Conservation (phyloP, 257 asterid genomes). For the Solanum gracilifrons region DNA sequence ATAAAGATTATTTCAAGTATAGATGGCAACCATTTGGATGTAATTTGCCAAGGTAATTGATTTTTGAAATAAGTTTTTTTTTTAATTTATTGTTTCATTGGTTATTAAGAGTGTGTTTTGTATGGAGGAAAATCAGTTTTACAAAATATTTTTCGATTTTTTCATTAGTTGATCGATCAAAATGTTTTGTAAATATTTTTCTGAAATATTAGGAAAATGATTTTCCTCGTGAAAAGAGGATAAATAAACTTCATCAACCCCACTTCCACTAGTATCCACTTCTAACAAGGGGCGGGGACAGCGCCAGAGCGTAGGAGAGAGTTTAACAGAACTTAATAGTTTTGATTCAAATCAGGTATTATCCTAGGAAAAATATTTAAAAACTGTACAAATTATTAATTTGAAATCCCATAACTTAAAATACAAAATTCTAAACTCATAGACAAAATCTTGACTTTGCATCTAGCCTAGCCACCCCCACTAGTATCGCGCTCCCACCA, state of each 20-base stretch:
- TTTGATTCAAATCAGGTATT: too few species aligned
- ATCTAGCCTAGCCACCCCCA: neutral
- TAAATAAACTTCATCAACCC: neutral
- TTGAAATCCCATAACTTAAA: too few species aligned
- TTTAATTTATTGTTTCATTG: neutral
- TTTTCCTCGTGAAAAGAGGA: neutral
- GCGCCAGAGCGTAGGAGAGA: neutral
- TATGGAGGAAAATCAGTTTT: neutral
- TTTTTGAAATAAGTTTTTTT: neutral
- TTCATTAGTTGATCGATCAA: neutral
- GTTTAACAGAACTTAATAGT: neutral
- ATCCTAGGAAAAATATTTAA: too few species aligned
- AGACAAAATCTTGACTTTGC: neutral
- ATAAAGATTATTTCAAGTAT: constrained; percentile 26
- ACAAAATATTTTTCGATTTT: neutral
- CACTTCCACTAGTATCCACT: neutral
- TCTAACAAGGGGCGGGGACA: neutral
- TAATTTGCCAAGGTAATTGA: constrained; percentile 21
- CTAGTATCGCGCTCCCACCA: neutral
- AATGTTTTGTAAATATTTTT: neutral
- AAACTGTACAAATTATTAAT: too few species aligned
- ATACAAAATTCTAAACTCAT: too few species aligned
- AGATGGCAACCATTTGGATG: constrained; percentile 45
- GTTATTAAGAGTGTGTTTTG: neutral
- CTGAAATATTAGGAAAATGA: too few species aligned